Evolutionary conservation across 2,329 filamentous ascomycete genomes (phyloP).

Genomic region (Curvularia lunata): DNA sequence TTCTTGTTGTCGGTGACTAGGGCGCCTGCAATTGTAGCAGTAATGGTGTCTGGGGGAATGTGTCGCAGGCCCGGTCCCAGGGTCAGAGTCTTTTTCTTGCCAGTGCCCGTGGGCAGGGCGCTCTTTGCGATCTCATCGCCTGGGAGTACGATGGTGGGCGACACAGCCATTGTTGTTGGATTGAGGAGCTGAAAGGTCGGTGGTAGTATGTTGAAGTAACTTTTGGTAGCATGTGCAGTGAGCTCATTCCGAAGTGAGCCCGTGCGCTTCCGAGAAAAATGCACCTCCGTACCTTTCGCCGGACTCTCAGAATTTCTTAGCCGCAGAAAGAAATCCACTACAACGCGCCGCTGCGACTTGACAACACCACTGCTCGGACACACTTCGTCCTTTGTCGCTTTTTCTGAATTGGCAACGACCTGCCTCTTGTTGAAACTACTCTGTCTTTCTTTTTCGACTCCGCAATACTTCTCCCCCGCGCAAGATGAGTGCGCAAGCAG

Average conservation of each 20-base stretch:
- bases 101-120: conserved; percentile 69
- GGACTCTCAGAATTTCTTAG: conserved; percentile 33
- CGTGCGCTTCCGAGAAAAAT: conserved; percentile 22
- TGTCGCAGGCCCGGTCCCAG: conserved; percentile 85
- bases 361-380: conserved; percentile 1
- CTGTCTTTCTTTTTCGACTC: conserved; percentile 1
- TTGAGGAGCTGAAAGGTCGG: neutral
- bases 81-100: conserved; percentile 71
- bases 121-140: conserved; percentile 75
- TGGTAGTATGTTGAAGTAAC: neutral
- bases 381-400: neutral
- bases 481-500: conserved; percentile 60
- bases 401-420: neutral
- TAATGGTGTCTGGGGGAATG: conserved; percentile 75
- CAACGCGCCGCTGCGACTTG: conserved; percentile 7
- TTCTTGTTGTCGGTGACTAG: conserved; percentile 73
- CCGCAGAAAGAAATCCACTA: conserved; percentile 14
- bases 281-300: conserved; percentile 23
- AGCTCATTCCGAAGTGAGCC: conserved; percentile 22
- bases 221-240: conserved; percentile 16
- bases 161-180: conserved; percentile 58
- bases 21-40: conserved; percentile 70
- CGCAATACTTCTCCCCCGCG: conserved; percentile 11
- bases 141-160: conserved; percentile 73
- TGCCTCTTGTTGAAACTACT: neutral